Evolutionary conservation across 2,329 filamentous ascomycete species (phyloP), one percentile per base, ranked within the genome.

Genomic region (Aureobasidium vineae): DNA sequence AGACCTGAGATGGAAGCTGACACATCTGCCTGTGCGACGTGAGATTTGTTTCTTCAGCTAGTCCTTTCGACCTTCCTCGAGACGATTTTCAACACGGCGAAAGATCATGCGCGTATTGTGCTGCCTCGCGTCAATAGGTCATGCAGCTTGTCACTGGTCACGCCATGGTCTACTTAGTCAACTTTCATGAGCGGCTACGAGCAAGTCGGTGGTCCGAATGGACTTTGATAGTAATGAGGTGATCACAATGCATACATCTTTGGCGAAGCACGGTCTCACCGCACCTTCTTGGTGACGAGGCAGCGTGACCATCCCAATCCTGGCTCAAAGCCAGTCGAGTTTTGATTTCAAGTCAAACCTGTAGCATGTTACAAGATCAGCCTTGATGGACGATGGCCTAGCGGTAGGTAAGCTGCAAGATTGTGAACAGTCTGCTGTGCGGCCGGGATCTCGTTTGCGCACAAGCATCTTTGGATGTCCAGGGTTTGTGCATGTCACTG

Each of bases 101-200:
- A 19, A 23, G 36, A 64, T 64, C 61, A 64, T 54, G 61, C 47
- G 61, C 49, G 19, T 31, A 31, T 45, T 64, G 61, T 64, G 49
- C 61, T 54, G 61, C 61, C 61, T 64, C 28, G 28, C 61, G 61
- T 36, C 61, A 43, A 54, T 49, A 40, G 47, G 61, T 54, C 61
- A 64, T 64, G 61, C 61, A 64, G 47, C 36, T 63, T 63, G 45
- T 63, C 59, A 43, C 38, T 64, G 61, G 49, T 64, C 61, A 64
- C 61, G 61, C 61, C 61, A 66, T 66, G 45, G 33, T 63, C 28
- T 63, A 50, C 45, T 52, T 63, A 63, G 45, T 52, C 41, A 45
- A 49, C 41, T 36, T 61, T 49, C 13, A 47, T 49, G 57, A 61
- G 43, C 57, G 57, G 57, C 43, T 49, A 61, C 57, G 43, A 61